Evolutionary conservation across 2,329 filamentous ascomycete species (phyloP).

Genomic region (Aureobasidium sp.): DNA sequence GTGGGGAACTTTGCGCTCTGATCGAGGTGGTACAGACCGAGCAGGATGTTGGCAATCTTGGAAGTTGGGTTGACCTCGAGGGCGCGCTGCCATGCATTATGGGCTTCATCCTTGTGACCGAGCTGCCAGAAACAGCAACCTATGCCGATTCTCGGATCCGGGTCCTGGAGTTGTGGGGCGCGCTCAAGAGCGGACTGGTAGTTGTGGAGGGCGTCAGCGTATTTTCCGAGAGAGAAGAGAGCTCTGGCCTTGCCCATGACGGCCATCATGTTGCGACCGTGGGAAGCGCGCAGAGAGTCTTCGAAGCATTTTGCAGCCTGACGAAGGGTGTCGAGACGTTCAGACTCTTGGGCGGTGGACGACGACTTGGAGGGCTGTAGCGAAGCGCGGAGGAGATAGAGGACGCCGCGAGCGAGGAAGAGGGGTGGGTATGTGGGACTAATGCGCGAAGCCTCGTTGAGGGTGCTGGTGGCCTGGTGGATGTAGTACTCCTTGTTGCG

Average conservation of each 20-base stretch:
- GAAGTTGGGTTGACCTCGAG: conserved; percentile 76
- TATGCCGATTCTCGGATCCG: conserved; percentile 91
- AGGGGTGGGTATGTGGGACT: conserved; percentile 88
- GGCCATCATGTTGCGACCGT: conserved; percentile 84
- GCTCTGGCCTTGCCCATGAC: conserved; percentile 82
- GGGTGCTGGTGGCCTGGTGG: conserved; percentile 75
- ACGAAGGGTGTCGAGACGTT: conserved; percentile 69
- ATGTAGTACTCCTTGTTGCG: conserved; percentile 93
- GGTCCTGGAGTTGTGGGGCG: conserved; percentile 81
- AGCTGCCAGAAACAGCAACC: conserved; percentile 97
- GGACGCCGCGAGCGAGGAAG: conserved; percentile 81
- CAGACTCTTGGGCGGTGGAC: conserved; percentile 53
- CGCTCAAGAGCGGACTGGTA: conserved; percentile 84
- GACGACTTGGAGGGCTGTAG: conserved; percentile 66
- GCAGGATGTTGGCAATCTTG: conserved; percentile 81
- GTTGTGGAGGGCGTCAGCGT: conserved; percentile 67
- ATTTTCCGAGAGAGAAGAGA: conserved; percentile 78
- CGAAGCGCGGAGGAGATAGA: conserved; percentile 81
- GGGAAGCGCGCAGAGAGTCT: conserved; percentile 77
- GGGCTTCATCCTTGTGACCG: conserved; percentile 88
- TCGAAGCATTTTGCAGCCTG: conserved; percentile 90
- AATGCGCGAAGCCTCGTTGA: conserved; percentile 93
- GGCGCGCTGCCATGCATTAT: conserved; percentile 78
- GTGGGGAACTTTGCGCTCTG: conserved; percentile 74
- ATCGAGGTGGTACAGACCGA: conserved; percentile 85